These are phyloP conservation scores for Perkinsus olseni DNA, from an alignment of 169 alveolate genomes.

Conservation along the genomic window DNA sequence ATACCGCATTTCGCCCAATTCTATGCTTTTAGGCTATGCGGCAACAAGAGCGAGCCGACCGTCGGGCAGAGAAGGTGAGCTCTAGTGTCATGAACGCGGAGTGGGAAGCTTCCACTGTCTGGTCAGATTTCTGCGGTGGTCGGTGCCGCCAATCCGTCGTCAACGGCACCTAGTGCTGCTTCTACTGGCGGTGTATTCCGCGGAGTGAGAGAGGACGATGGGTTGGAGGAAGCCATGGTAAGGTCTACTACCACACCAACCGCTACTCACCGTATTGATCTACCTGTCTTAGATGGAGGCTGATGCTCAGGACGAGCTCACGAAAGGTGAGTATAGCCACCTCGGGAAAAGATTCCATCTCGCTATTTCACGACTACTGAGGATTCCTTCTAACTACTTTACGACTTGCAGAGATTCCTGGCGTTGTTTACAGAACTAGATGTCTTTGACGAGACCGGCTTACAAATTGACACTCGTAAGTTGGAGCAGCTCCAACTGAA, in stretches of 20 bases:
- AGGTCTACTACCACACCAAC: neutral
- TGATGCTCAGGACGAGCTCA: neutral
- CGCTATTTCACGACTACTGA: no score
- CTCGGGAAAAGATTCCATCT: neutral
- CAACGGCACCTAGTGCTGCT: neutral
- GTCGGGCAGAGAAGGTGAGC: neutral
- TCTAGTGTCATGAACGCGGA: neutral
- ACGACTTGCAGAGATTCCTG: no score
- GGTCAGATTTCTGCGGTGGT: neutral
- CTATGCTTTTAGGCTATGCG: neutral
- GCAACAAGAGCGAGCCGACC: neutral
- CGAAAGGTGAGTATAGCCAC: neutral
- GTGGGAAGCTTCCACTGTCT: neutral
- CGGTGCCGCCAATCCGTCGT: neutral
- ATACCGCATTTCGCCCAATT: neutral
- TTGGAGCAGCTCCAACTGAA: neutral
- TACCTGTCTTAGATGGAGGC: neutral
- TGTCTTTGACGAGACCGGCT: neutral
- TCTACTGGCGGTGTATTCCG: neutral
- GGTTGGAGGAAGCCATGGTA: neutral
- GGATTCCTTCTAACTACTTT: no score
- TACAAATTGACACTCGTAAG: neutral
- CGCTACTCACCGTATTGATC: no score
- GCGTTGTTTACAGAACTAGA: neutral
- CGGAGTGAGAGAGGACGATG: neutral